These are phyloP conservation scores for Salix arbutifolia DNA, from an alignment of 345 rosid species.

Conservation along the genomic window DNA sequence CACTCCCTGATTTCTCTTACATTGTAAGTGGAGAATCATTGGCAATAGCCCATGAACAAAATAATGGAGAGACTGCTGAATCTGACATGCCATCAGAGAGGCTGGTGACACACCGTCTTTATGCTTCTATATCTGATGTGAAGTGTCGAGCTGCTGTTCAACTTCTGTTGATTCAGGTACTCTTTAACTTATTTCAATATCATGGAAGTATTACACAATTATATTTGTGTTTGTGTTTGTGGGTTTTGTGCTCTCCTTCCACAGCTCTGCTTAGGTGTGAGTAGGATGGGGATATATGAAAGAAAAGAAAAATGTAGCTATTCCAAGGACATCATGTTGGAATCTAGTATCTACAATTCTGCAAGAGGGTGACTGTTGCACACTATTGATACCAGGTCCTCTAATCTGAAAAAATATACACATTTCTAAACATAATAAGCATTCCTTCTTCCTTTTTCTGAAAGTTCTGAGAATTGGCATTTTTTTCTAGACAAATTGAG, in stretches of 20 bases:
- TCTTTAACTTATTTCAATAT: not conserved
- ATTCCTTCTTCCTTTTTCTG: not conserved
- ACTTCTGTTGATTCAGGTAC: constrained; percentile 90
- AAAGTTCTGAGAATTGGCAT: not conserved
- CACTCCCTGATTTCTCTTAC: constrained; percentile 77
- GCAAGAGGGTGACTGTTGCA: not conserved
- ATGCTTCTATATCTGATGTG: constrained; percentile 66
- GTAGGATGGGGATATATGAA: not conserved
- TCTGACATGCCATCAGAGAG: constrained; percentile 43
- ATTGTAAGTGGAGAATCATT: constrained; percentile 48
- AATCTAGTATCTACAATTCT: not conserved
- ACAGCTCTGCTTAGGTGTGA: not conserved
- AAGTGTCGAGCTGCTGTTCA: constrained; percentile 98
- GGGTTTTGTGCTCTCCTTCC: not conserved
- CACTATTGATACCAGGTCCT: not conserved
- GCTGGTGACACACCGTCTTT: constrained; percentile 43
- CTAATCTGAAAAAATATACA: not conserved
- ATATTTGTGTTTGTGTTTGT: not conserved
- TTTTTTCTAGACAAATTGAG: not conserved
- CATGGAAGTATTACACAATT: not conserved
- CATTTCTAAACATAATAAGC: not conserved
- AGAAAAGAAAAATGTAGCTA: not conserved
- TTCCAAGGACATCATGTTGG: not conserved
- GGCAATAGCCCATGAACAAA: constrained; percentile 33
- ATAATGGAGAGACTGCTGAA: constrained; percentile 44